Evolutionary conservation across 2,329 filamentous ascomycete species (phyloP), one percentile per base, ranked within the genome.

Genomic region (Phyllosticta citribraziliensis): DNA sequence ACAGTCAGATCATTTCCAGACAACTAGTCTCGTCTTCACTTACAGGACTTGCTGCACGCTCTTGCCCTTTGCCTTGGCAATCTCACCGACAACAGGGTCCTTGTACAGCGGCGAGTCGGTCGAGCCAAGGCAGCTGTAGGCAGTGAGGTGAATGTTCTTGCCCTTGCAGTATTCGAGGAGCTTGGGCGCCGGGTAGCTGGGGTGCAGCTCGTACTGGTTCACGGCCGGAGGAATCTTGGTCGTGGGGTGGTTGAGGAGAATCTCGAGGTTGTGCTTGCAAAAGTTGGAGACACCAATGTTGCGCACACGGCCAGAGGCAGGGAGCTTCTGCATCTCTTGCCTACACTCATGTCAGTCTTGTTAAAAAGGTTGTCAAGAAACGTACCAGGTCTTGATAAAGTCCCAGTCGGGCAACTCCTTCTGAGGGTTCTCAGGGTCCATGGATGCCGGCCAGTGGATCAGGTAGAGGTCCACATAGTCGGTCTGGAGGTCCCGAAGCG

Each of bases 271-370:
- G 74, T 79, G 84, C 72, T 92, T 89, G 65, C 82, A 87, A 73
- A 95, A 94, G 81, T 95, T 95, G 74, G 88, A 91, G 62, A 94
- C 88, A 68, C 89, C 89, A 71, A 93, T 91, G 78, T 89, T 90
- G 75, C 81, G 83, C 57, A 88, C 88, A 75, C 90, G 89, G 72
- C 86, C 86, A 53, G 82, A 84, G 11, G 75, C 82, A 24, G 84
- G 76, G 55, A 90, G 78, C 79, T 87, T 88, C 76, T 88, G 84
- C 80, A 89, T 79, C 77, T 86, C 84, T 82, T 60, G 27, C 40
- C 40, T 47, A 47, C 5, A 8, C 1, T 17, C 40, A 47, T 47
- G 40, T 47, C 40, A 47, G 3, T n/a, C 5, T 22, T 35, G 4
- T 11, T 47, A 11, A 27, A 17, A 6, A 25, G 1, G 33, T 11